Evolutionary conservation across 441 rosid genomes (phyloP).

Genomic region (Capsella rubella): DNA sequence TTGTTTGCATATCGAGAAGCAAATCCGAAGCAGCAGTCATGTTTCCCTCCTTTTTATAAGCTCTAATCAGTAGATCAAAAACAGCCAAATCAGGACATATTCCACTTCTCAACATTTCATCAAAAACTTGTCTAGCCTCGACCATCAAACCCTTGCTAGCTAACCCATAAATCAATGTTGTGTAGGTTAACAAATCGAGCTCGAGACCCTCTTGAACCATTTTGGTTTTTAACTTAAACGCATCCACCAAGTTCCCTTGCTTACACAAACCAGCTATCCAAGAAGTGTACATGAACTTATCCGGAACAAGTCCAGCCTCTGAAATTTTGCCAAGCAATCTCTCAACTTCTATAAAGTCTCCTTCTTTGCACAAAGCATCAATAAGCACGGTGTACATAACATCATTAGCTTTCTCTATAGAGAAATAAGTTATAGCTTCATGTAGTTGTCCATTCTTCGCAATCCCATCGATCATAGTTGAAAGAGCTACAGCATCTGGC

Average conservation of each 20-base stretch:
- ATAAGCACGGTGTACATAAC: slow-evolving; percentile 50
- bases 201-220: slow-evolving; percentile 50
- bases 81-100: slow-evolving; percentile 47
- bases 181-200: slow-evolving; percentile 49
- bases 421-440: slow-evolving; percentile 50
- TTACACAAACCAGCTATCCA: slow-evolving; percentile 55
- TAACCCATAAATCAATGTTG: slow-evolving; percentile 50
- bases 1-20: slow-evolving; percentile 43
- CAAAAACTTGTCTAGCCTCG: slow-evolving; percentile 52
- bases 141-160: slow-evolving; percentile 49
- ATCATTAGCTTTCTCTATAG: slow-evolving; percentile 47
- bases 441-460: slow-evolving; percentile 46
- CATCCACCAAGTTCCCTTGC: slow-evolving; percentile 51
- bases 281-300: slow-evolving; percentile 52
- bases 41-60: slow-evolving; percentile 43
- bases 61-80: slow-evolving; percentile 49
- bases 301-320: slow-evolving; percentile 48
- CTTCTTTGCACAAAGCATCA: slow-evolving; percentile 46
- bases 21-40: slow-evolving; percentile 39
- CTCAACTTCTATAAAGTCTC: slow-evolving; percentile 48
- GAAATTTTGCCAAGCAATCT: slow-evolving; percentile 39
- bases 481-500: slow-evolving; percentile 48
- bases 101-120: slow-evolving; percentile 47
- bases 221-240: slow-evolving; percentile 48
- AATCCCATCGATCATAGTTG: slow-evolving; percentile 51